These are phyloP conservation scores for Purpureocillium takamizusanense DNA, from an alignment of 2,329 filamentous ascomycete genomes.

Conservation along the genomic window DNA sequence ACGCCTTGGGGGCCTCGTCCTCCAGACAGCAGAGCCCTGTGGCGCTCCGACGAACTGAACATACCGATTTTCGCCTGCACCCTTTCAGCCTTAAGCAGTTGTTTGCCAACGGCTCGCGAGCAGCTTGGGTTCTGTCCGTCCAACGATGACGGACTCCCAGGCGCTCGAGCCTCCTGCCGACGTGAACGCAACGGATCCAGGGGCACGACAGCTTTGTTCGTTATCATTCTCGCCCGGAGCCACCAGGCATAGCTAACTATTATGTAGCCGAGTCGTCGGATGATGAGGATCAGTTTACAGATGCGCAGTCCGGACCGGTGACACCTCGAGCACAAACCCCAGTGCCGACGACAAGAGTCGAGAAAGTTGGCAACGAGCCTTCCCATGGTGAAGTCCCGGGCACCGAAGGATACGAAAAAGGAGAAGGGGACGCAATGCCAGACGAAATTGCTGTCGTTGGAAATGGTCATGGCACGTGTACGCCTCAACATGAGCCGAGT, in stretches of 20 bases:
- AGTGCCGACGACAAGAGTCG: slow-evolving; percentile 49
- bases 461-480: slow-evolving; percentile 13
- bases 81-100: no score
- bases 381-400: slow-evolving; percentile 53
- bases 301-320: slow-evolving; percentile 46
- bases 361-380: slow-evolving; percentile 43
- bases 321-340: slow-evolving; percentile 37
- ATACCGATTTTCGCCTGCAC: neutral
- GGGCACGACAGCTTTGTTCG: slow-evolving; percentile 51
- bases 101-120: no score
- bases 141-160: slow-evolving; percentile 18
- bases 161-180: slow-evolving; percentile 23
- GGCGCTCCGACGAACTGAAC: no score
- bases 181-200: slow-evolving; percentile 37
- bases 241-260: slow-evolving; percentile 13
- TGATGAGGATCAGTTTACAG: slow-evolving; percentile 62
- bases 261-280: slow-evolving; percentile 43
- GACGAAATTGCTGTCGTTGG: slow-evolving; percentile 48
- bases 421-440: slow-evolving; percentile 48
- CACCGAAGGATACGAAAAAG: slow-evolving; percentile 46
- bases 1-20: no score
- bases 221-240: slow-evolving; percentile 2
- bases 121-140: neutral
- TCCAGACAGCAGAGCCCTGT: no score
- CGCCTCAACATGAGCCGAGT: slow-evolving; percentile 9